Conservation (phyloP, 305 asterid genomes). For the Fraxinus dipetala region DNA sequence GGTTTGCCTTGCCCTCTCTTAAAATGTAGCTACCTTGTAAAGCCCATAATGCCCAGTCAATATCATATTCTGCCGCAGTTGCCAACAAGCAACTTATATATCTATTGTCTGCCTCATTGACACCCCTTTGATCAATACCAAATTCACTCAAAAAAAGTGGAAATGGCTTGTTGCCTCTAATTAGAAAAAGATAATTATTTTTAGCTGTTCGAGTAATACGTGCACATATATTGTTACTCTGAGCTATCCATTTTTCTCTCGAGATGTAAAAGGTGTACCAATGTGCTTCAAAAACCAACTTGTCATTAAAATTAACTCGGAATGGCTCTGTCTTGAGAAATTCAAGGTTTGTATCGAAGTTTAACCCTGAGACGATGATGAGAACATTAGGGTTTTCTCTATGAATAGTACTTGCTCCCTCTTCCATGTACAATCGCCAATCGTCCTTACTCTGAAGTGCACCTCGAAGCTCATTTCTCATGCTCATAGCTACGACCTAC, state of each 20-base stretch:
- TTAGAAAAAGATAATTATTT: constrained; percentile 36
- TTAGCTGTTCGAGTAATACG: background rate
- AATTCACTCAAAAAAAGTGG: constrained; percentile 59
- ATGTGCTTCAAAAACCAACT: constrained; percentile 55
- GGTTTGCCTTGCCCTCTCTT: constrained; percentile 29
- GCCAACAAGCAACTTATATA: constrained; percentile 51
- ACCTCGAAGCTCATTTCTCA: constrained; percentile 66
- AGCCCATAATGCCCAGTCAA: constrained; percentile 65
- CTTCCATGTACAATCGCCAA: constrained; percentile 50
- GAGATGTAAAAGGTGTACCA: constrained; percentile 43
- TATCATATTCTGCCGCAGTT: constrained; percentile 40
- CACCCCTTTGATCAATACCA: constrained; percentile 43
- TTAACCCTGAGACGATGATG: constrained; percentile 52
- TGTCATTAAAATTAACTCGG: constrained; percentile 16
- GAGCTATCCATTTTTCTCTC: constrained; percentile 27
- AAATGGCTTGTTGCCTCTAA: constrained; percentile 20
- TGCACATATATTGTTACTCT: constrained; percentile 41
- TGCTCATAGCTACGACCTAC: constrained; percentile 61
- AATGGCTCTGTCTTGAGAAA: constrained; percentile 34
- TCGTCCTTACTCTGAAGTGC: constrained; percentile 32
- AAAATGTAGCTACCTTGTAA: constrained; percentile 59
- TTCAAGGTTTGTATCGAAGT: constrained; percentile 32
- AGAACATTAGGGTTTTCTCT: constrained; percentile 37
- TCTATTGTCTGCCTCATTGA: constrained; percentile 43
- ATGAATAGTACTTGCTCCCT: constrained; percentile 40